Conservation (phyloP, 129 eudicot genomes). For the Lactuca sativa region DNA sequence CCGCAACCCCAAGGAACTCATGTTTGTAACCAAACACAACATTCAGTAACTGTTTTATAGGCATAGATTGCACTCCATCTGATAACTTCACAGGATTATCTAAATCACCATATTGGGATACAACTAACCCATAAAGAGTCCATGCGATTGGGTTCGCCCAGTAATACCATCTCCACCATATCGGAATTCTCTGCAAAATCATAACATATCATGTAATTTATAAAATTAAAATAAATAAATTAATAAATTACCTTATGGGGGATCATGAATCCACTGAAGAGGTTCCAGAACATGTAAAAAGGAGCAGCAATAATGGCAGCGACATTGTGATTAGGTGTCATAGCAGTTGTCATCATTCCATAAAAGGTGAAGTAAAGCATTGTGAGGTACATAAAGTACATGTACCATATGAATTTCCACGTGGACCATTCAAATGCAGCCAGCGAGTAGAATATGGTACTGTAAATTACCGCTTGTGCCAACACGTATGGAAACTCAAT, state of each 20-base stretch:
- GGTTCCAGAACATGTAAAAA: slow-evolving; percentile 98
- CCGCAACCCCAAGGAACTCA: slow-evolving; percentile 75
- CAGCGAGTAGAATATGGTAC: slow-evolving; percentile 73
- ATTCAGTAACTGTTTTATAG: slow-evolving; percentile 50
- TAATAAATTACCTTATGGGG: slow-evolving; percentile 80
- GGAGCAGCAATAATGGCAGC: slow-evolving; percentile 97
- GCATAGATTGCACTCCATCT: slow-evolving; percentile 54
- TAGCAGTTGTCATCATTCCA: slow-evolving; percentile 99
- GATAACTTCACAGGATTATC: slow-evolving; percentile 52
- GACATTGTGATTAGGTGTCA: slow-evolving; percentile 93
- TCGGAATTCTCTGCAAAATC: slow-evolving; percentile 71
- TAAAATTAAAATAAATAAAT: too few species aligned
- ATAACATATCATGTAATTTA: not conserved
- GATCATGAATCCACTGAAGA: slow-evolving; percentile 96
- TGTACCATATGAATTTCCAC: slow-evolving; percentile 71
- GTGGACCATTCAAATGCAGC: slow-evolving; percentile 87
- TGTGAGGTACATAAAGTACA: slow-evolving; percentile 70
- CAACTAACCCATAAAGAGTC: slow-evolving; percentile 91
- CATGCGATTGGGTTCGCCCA: slow-evolving; percentile 99
- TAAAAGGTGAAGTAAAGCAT: slow-evolving; percentile 94
- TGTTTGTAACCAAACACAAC: slow-evolving; percentile 80
- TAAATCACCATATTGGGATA: slow-evolving; percentile 75
- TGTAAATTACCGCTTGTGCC: slow-evolving; percentile 74
- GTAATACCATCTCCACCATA: slow-evolving; percentile 99
- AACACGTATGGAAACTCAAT: slow-evolving; percentile 95